These are phyloP conservation scores for Globisporangium viniferum DNA, from an alignment of 352 stramenopile genomes.

Conservation along the genomic window DNA sequence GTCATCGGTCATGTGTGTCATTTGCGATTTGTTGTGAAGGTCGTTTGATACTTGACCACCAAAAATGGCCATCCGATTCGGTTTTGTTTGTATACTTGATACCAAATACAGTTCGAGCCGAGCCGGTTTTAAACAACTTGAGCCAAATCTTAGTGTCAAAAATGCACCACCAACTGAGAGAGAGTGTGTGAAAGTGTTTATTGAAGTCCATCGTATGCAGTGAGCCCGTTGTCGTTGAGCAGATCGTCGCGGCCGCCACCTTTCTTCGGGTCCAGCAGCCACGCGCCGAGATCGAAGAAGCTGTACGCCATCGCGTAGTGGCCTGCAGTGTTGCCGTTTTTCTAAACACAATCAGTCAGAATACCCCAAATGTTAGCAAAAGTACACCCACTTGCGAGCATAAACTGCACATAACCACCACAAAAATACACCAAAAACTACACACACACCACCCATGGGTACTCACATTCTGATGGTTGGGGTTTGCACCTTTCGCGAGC, in stretches of 20 bases:
- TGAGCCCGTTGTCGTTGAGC: slow-evolving; percentile 90
- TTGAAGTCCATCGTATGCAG: slow-evolving; percentile 89
- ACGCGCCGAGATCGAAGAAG: slow-evolving; percentile 90
- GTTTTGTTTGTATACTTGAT: not conserved
- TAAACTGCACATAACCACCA: not conserved
- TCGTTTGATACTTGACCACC: not conserved
- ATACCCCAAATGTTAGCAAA: slow-evolving; percentile 1
- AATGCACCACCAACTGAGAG: not conserved
- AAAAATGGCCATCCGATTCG: too few relatives aligned
- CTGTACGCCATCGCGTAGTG: slow-evolving; percentile 93
- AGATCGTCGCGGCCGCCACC: slow-evolving; percentile 81
- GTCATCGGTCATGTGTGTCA: not conserved
- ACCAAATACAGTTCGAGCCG: not conserved
- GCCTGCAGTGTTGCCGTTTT: slow-evolving; percentile 87
- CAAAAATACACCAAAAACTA: not conserved
- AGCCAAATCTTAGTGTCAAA: not conserved
- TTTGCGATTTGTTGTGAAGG: not conserved
- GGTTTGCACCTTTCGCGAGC: slow-evolving; percentile 84
- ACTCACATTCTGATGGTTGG: slow-evolving; percentile 89
- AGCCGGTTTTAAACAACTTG: not conserved
- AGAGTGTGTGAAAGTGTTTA: slow-evolving; percentile 8
- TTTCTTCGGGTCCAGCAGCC: slow-evolving; percentile 85
- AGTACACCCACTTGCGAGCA: not conserved
- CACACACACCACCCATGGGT: not conserved
- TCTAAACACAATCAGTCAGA: slow-evolving; percentile 23